phyloP scores from a whole-genome alignment of 75 land plant genomes.

The Cupressus sempervirens region DNA sequence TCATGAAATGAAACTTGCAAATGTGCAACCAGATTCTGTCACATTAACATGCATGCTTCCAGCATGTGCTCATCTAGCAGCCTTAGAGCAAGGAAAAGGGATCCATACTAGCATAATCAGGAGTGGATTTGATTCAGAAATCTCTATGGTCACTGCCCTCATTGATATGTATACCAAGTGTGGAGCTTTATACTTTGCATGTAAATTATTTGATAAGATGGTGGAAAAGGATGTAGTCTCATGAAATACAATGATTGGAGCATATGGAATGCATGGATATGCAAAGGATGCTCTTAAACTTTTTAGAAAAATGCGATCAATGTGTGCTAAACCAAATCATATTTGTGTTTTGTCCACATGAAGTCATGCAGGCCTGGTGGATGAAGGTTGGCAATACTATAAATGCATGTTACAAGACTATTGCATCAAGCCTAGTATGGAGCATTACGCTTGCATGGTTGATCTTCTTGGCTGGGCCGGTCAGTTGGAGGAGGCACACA shows the following conservation, averaged over 20 bases:
- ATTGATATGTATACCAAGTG: too few species aligned
- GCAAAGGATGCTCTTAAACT: not conserved
- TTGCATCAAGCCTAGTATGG: not conserved
- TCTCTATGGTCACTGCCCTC: too few species aligned
- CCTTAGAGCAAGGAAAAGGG: too few species aligned
- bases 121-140: too few species aligned
- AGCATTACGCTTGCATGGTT: conserved; percentile 1
- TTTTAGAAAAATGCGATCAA: conserved; percentile 22
- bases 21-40: too few species aligned
- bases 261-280: conserved; percentile 7
- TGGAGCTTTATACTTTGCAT: too few species aligned
- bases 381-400: not conserved
- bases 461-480: conserved; percentile 8
- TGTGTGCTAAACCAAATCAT: conserved; percentile 14
- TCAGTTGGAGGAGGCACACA: conserved; percentile 17
- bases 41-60: too few species aligned
- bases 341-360: conserved; percentile 1
- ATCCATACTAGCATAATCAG: too few species aligned
- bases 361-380: not conserved
- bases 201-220: too few species aligned
- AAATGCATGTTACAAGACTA: not conserved
- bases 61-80: too few species aligned
- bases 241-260: conserved; percentile 27
- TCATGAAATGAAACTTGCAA: too few species aligned
- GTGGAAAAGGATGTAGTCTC: too few species aligned